A percentile compares a stretch with the other conserved stretches of the same genome.
These are phyloP conservation scores for Didymella arachidicola DNA, from an alignment of 2,329 filamentous ascomycete species.

Conservation along the genomic window DNA sequence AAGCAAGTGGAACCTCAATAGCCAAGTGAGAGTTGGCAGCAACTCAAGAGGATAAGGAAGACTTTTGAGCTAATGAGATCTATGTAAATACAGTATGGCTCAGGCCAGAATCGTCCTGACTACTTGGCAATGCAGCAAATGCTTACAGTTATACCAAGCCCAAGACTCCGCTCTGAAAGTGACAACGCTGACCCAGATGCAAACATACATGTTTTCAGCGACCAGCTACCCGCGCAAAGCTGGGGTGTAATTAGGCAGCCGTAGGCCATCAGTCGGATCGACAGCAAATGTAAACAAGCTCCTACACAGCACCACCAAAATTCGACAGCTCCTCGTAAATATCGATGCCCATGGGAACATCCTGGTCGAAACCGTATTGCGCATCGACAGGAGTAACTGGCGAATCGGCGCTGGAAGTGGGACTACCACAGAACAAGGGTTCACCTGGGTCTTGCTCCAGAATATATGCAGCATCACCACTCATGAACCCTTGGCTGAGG, in stretches of 20 bases:
- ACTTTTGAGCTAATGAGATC: not conserved
- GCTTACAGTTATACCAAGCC: not conserved
- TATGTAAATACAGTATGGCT: not conserved
- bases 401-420: conserved; percentile 30
- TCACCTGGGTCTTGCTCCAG: conserved; percentile 31
- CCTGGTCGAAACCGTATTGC: conserved; percentile 23
- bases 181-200: conserved; percentile 5
- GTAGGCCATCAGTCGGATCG: not conserved
- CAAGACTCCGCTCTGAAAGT: not conserved
- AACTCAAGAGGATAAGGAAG: not conserved
- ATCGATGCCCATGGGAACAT: conserved; percentile 6
- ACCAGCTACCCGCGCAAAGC: not conserved
- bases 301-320: not conserved
- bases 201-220: not conserved
- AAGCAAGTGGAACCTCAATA: no score
- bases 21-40: no score
- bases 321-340: not conserved
- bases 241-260: not conserved
- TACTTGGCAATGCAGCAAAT: not conserved
- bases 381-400: conserved; percentile 32
- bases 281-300: not conserved
- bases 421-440: conserved; percentile 34
- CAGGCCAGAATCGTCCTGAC: no score
- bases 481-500: conserved; percentile 12
- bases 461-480: conserved; percentile 28